Percentiles rank a stretch among this genome's conserved stretches.
Evolutionary conservation across 805 yeast species (phyloP).

Genomic region (Schizosaccharomyces lindneri): DNA sequence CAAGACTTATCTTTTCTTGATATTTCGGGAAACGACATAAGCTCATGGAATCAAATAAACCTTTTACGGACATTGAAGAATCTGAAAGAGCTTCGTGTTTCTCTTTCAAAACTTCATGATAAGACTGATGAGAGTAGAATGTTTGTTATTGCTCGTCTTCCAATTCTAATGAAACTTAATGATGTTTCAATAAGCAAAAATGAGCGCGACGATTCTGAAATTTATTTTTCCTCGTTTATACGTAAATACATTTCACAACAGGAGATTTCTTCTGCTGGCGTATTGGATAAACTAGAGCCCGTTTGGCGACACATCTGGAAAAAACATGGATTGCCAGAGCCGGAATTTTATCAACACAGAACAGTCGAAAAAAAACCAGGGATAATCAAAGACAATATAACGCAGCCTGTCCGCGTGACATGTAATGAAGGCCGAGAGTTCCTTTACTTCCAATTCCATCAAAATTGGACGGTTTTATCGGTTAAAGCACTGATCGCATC

Average conservation of each 20-base stretch:
- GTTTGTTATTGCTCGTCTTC: neutral
- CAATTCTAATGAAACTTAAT: neutral
- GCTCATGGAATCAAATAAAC: neutral
- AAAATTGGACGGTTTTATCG: neutral
- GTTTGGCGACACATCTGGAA: neutral
- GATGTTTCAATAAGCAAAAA: neutral
- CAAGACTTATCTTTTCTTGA: neutral
- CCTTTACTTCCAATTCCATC: neutral
- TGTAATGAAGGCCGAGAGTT: neutral
- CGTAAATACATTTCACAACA: neutral
- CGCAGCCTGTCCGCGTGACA: neutral
- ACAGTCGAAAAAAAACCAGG: neutral
- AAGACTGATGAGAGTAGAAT: neutral
- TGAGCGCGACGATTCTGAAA: neutral
- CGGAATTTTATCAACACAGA: too few species aligned
- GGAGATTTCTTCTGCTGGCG: neutral
- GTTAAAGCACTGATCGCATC: neutral
- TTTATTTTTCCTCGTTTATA: neutral
- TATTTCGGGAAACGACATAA: neutral
- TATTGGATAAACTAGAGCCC: neutral
- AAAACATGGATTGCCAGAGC: neutral
- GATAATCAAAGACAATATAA: neutral
- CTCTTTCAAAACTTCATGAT: neutral
- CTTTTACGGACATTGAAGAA: neutral
- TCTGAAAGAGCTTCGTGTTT: neutral